Conservation (phyloP, 352 stramenopile species). For the Phytophthora syringae region DNA sequence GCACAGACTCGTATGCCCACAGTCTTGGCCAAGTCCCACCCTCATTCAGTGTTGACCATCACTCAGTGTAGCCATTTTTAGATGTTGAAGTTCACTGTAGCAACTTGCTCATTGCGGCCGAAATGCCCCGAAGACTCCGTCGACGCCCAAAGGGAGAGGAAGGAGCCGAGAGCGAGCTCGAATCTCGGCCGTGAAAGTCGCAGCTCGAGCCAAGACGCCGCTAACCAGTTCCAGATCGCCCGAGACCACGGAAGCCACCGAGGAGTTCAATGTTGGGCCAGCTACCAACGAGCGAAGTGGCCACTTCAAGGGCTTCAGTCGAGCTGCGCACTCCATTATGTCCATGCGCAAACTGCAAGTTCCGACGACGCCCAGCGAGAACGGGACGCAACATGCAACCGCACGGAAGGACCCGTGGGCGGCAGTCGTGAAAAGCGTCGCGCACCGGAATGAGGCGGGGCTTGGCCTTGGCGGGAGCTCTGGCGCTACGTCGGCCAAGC, state of each 20-base stretch:
- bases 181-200: slow-evolving; percentile 24
- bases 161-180: slow-evolving; percentile 10
- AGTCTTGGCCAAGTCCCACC: too few species aligned
- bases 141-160: slow-evolving; percentile 20
- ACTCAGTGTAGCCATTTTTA: too few species aligned
- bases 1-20: too few species aligned
- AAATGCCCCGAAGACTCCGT: slow-evolving; percentile 15
- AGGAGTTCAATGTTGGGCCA: not conserved
- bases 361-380: not conserved
- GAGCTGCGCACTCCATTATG: slow-evolving; percentile 48
- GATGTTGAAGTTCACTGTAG: not conserved
- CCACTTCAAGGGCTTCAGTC: slow-evolving; percentile 33
- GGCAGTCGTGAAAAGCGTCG: too few species aligned
- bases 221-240: too few species aligned
- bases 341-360: slow-evolving; percentile 23
- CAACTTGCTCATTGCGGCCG: not conserved
- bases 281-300: too few species aligned
- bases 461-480: too few species aligned
- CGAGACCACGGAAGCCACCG: slow-evolving; percentile 1
- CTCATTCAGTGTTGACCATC: too few species aligned
- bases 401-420: too few species aligned
- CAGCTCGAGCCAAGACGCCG: slow-evolving; percentile 13
- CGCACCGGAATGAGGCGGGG: too few species aligned
- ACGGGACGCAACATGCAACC: not conserved
- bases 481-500: too few species aligned